A percentile compares a stretch with the other conserved stretches of the same genome.
Evolutionary conservation across 768 basidiomycete species (phyloP).

Genomic region (Psilocybe azurescens): DNA sequence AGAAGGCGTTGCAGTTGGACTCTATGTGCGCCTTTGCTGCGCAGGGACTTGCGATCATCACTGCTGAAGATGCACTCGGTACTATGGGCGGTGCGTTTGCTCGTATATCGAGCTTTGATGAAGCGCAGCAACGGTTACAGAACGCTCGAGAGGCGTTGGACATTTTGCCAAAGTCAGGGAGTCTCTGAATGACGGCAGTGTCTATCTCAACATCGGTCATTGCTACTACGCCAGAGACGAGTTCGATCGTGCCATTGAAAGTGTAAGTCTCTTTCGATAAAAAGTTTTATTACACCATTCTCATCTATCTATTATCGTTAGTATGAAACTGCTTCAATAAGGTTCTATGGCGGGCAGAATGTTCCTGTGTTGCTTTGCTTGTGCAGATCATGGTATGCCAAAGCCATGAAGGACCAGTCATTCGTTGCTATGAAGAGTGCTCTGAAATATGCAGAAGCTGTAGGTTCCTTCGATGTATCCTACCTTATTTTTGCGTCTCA

Average conservation of each 20-base stretch:
- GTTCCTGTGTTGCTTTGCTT: constrained; percentile 82
- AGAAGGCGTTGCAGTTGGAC: constrained; percentile 87
- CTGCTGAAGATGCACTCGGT: constrained; percentile 90
- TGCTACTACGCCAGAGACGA: constrained; percentile 94
- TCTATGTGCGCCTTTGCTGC: constrained; percentile 91
- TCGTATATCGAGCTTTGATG: constrained; percentile 56
- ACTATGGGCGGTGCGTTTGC: constrained; percentile 59
- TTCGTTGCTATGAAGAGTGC: constrained; percentile 85
- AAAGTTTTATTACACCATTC: neutral
- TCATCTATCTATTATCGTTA: constrained; percentile 32
- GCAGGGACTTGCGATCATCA: constrained; percentile 92
- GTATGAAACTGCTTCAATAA: constrained; percentile 92
- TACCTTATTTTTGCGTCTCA: neutral
- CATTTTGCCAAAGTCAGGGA: constrained; percentile 90
- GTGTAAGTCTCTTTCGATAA: constrained; percentile 59
- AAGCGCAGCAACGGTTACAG: constrained; percentile 65
- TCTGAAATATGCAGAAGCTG: constrained; percentile 81
- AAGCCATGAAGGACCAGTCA: constrained; percentile 89
- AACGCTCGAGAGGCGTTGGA: constrained; percentile 89
- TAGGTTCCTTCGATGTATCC: constrained; percentile 34
- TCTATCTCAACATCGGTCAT: constrained; percentile 96
- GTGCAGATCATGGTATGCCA: constrained; percentile 93
- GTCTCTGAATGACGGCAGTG: constrained; percentile 78
- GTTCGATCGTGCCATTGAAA: constrained; percentile 95
- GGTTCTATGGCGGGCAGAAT: constrained; percentile 77